Percentiles rank a stretch among this genome's conserved stretches.
These are phyloP conservation scores for Thalassiosira ordinaria DNA, from an alignment of 352 stramenopile genomes.

Conservation along the genomic window DNA sequence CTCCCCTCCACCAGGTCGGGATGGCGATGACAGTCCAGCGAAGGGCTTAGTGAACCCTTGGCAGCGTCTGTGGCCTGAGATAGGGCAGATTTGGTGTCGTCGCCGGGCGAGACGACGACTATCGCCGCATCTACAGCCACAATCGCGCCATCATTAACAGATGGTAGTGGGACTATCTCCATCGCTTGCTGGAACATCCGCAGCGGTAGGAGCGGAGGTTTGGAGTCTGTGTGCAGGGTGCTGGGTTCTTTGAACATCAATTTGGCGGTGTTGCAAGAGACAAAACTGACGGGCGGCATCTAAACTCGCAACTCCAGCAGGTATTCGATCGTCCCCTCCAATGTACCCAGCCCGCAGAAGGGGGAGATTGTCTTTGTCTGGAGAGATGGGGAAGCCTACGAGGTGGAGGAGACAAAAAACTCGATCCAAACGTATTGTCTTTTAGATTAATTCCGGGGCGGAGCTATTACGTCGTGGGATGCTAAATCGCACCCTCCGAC, in stretches of 20 bases:
- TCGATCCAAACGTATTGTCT: neutral
- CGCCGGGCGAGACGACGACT: neutral
- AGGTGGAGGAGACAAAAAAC: neutral
- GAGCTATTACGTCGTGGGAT: slow-evolving; percentile 9
- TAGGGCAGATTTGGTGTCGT: neutral
- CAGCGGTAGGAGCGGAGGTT: slow-evolving; percentile 3
- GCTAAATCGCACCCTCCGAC: slow-evolving; percentile 16
- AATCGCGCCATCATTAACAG: neutral
- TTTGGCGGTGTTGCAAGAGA: slow-evolving; percentile 4
- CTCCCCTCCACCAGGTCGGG: neutral
- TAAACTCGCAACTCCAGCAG: neutral
- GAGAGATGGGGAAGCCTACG: neutral
- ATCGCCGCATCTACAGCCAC: neutral
- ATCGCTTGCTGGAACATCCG: slow-evolving; percentile 10
- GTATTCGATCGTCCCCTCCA: neutral
- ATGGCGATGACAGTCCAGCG: neutral
- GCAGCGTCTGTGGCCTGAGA: slow-evolving; percentile 1
- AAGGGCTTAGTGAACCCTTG: neutral
- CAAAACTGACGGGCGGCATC: slow-evolving; percentile 3
- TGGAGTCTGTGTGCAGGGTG: neutral
- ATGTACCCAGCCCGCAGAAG: neutral
- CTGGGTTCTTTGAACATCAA: neutral
- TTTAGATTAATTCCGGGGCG: neutral
- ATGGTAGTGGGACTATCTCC: slow-evolving; percentile 4
- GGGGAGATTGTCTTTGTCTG: neutral